Conservation (phyloP, 192 early-diverging fungal genomes). For the Podila clonocystis region DNA sequence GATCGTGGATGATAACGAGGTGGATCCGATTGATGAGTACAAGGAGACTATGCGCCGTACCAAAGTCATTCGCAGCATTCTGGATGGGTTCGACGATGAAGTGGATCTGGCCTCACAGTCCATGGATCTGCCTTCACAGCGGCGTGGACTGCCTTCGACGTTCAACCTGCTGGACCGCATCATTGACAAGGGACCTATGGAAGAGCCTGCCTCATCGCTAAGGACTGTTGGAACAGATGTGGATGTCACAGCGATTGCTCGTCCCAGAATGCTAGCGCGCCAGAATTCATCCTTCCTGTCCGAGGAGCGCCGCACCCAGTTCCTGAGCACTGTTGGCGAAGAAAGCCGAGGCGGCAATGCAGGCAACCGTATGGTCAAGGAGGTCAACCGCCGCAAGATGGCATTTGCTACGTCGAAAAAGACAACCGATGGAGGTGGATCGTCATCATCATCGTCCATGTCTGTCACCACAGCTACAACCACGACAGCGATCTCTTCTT, state of each 20-base stretch:
- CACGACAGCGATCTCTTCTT: background rate
- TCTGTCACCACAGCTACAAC: background rate
- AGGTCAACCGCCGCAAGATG: slow-evolving; percentile 35
- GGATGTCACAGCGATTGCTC: slow-evolving; percentile 10
- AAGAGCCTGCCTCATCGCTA: background rate
- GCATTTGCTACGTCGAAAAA: slow-evolving; percentile 31
- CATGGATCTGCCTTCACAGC: background rate
- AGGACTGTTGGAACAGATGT: background rate
- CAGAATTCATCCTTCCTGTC: slow-evolving; percentile 40
- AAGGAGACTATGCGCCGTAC: slow-evolving; percentile 22
- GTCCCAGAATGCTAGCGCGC: slow-evolving; percentile 12
- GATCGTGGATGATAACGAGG: background rate
- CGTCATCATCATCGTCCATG: background rate
- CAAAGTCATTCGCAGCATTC: slow-evolving; percentile 32
- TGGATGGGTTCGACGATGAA: slow-evolving; percentile 23
- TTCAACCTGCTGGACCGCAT: slow-evolving; percentile 3
- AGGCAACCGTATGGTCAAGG: slow-evolving; percentile 21
- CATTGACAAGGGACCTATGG: slow-evolving; percentile 1
- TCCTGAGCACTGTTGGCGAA: slow-evolving; percentile 41
- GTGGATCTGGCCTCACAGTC: background rate
- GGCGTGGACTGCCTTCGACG: background rate
- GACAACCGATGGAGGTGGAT: background rate
- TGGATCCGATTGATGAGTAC: slow-evolving; percentile 24
- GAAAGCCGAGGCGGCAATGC: slow-evolving; percentile 7
- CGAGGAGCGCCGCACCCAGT: slow-evolving; percentile 20